Percentiles rank a stretch among this genome's conserved stretches.
Evolutionary conservation across 2,329 filamentous ascomycete species (phyloP).

Genomic region (Ophiostoma pallidulum): DNA sequence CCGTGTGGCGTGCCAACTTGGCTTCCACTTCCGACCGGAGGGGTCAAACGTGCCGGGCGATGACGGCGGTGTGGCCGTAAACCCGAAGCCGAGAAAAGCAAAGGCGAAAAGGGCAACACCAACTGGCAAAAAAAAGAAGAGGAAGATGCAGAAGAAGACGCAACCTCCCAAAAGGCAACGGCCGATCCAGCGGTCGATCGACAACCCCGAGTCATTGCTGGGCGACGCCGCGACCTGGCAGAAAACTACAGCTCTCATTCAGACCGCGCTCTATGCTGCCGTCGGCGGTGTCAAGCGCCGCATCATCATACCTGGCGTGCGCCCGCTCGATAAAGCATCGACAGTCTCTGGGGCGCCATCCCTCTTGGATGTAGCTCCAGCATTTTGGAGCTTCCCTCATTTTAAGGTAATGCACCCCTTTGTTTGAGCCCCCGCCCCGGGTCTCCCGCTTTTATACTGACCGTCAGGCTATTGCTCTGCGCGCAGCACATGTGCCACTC

Average conservation of each 20-base stretch:
- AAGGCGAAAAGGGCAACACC: background rate
- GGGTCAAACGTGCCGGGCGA: background rate
- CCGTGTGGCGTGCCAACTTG: slow-evolving; percentile 11
- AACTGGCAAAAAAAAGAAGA: background rate
- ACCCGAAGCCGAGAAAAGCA: background rate
- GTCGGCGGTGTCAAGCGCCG: slow-evolving; percentile 7
- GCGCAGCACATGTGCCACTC: slow-evolving; percentile 5
- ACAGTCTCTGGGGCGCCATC: background rate
- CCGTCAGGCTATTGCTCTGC: slow-evolving; percentile 6
- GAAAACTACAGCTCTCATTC: slow-evolving; percentile 1
- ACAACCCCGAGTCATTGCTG: no score
- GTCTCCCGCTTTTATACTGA: background rate
- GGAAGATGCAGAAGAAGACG: background rate
- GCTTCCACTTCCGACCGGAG: background rate
- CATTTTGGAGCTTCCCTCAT: slow-evolving; percentile 16
- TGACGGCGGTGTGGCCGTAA: background rate
- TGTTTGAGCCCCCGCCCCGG: no score
- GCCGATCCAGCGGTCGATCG: no score
- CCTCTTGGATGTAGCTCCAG: slow-evolving; percentile 16
- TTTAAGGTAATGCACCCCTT: slow-evolving; percentile 15
- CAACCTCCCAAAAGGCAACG: no score
- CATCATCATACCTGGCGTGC: background rate
- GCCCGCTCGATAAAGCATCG: background rate
- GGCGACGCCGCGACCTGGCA: background rate
- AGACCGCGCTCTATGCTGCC: background rate